Evolutionary conservation across 2,329 filamentous ascomycete genomes (phyloP).

Genomic region (Tolypocladium endophyticum): DNA sequence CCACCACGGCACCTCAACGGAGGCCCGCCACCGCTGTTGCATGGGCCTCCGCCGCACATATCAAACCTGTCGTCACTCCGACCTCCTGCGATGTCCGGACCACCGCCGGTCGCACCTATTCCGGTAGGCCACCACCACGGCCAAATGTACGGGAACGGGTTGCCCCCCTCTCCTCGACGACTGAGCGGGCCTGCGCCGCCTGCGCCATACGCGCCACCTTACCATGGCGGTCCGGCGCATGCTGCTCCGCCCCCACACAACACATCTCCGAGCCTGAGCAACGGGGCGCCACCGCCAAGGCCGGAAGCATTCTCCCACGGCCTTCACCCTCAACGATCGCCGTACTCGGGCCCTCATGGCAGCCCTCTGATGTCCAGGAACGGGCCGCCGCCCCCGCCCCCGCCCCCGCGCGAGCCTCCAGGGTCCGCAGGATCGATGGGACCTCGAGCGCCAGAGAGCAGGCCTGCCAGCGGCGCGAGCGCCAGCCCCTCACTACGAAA

Average conservation of each 20-base stretch:
- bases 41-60: slow-evolving; percentile 14
- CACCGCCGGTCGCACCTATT: slow-evolving; percentile 29
- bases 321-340: slow-evolving; percentile 27
- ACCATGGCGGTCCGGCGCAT: slow-evolving; percentile 17
- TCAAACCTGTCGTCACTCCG: slow-evolving; percentile 34
- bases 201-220: slow-evolving; percentile 28
- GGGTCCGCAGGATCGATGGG: slow-evolving; percentile 13
- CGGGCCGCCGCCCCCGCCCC: slow-evolving; percentile 15
- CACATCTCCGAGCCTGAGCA: slow-evolving; percentile 20
- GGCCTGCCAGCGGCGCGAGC: slow-evolving; percentile 56
- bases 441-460: slow-evolving; percentile 25
- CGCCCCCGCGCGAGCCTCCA: slow-evolving; percentile 15
- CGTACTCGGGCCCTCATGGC: slow-evolving; percentile 31
- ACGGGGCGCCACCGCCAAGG: slow-evolving; percentile 21
- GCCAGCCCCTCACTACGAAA: slow-evolving; percentile 69
- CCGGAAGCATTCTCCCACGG: slow-evolving; percentile 28
- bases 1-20: slow-evolving; percentile 40
- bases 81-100: slow-evolving; percentile 34
- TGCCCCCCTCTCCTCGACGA: slow-evolving; percentile 38
- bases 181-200: slow-evolving; percentile 30
- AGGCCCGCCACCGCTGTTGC: slow-evolving; percentile 23
- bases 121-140: slow-evolving; percentile 29
- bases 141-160: slow-evolving; percentile 28
- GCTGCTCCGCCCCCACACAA: slow-evolving; percentile 12
- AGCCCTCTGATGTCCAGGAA: slow-evolving; percentile 35